phyloP scores from a whole-genome alignment of 305 asterid genomes.

The Fraxinus latifolia region DNA sequence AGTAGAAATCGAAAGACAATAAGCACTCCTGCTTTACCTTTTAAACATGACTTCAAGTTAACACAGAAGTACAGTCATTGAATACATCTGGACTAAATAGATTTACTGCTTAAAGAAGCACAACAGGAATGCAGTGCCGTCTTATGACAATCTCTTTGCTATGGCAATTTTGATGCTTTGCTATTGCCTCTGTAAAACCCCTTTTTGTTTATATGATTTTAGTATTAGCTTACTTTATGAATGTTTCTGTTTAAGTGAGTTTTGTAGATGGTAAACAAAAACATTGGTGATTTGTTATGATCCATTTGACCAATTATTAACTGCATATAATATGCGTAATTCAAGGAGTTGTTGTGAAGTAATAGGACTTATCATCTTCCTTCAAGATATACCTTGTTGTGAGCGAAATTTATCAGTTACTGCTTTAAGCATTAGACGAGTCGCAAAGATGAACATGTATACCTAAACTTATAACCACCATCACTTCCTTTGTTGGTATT shows the following conservation, averaged over 20 bases:
- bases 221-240: neutral
- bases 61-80: neutral
- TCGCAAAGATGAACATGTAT: neutral
- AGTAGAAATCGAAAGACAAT: neutral
- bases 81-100: neutral
- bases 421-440: neutral
- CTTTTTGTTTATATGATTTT: neutral
- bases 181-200: neutral
- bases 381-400: neutral
- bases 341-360: neutral
- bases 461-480: neutral
- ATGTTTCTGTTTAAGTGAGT: neutral
- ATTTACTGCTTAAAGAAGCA: neutral
- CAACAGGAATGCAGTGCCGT: neutral
- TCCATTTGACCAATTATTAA: neutral
- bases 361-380: neutral
- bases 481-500: neutral
- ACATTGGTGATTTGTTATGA: neutral
- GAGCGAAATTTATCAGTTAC: neutral
- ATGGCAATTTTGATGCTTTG: neutral
- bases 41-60: neutral
- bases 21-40: slow-evolving; percentile 1
- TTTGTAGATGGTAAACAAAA: neutral
- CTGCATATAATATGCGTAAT: neutral
- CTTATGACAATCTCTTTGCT: neutral